Evolutionary conservation across 345 rosid species (phyloP), one percentile per base, ranked within the genome.

Genomic region (Eucalyptus leucophloia): DNA sequence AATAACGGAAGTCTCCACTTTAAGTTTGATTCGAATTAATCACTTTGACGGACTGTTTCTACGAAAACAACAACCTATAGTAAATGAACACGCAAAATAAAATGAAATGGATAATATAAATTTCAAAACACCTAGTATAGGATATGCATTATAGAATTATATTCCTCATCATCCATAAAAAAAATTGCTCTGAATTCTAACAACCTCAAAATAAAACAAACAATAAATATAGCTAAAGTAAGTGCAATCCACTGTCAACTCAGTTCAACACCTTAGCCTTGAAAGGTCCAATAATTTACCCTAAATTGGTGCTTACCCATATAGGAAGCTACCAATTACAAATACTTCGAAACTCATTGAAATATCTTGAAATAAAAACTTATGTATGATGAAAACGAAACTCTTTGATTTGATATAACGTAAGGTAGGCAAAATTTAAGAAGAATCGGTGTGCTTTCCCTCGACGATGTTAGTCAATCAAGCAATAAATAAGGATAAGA

Each of bases 1-100:
- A 12, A 60, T 60, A 28, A 60, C 32, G 3, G 4, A 60, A 60
- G 32, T 6, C 16, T 60, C 16, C 32, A 3, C 67, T 5, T 60
- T 9, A 49, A 49, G 18, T 5, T 49, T 49, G 51, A 15, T 49
- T 15, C 7, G 51, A 49, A 49, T 49, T 49, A 49, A 49, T 49
- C 3, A 15, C 18, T 49, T 15, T 49, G 51, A 5, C 0, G 0
- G 18, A 49, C 18, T 15, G 18, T 49, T 49, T 49, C 18, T 0
- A 15, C 16, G 15, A 60, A 28, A 28, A 32, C 16, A 28, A 60
- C 30, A 28, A 1, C 4, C 16, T 7, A 6, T 12, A 6, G 0
- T 12, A 5, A 2, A 60, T 28, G 17, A 28, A 9, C 32, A 28
- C 4, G 1, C 7, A 28, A 60, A 28, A 60, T 28, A 13, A 28